These are phyloP conservation scores for Starmerella floricola DNA, from an alignment of 805 yeast genomes.

Conservation along the genomic window DNA sequence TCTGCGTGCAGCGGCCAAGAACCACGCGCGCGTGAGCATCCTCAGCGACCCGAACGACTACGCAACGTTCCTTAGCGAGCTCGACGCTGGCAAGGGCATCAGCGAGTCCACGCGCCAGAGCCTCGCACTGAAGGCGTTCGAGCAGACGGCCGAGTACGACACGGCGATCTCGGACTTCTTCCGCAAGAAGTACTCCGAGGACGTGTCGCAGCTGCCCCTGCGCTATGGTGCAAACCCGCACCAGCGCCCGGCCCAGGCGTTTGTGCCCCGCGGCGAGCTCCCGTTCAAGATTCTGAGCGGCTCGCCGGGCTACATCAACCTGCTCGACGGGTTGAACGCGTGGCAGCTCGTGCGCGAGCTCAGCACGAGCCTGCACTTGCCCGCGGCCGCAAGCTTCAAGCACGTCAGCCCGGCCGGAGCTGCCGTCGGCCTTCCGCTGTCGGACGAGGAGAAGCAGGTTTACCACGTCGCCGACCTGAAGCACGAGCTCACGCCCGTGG, in stretches of 20 bases:
- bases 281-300: conserved; percentile 92
- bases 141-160: conserved; percentile 97
- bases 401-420: conserved; percentile 99
- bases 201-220: conserved; percentile 75
- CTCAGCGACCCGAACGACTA: conserved; percentile 92
- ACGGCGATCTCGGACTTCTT: conserved; percentile 91
- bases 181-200: conserved; percentile 93
- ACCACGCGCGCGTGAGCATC: conserved; percentile 91
- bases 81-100: conserved; percentile 53
- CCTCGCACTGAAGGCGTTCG: conserved; percentile 91
- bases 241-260: conserved; percentile 98
- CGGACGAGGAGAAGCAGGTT: conserved; percentile 83
- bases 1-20: conserved; percentile 96
- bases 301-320: conserved; percentile 94
- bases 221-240: conserved; percentile 99
- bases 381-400: conserved; percentile 98
- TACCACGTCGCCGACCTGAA: conserved; percentile 84
- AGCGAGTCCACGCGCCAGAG: conserved; percentile 62
- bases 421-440: conserved; percentile 89
- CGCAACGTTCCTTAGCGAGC: conserved; percentile 72
- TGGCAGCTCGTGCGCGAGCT: conserved; percentile 98
- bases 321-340: conserved; percentile 91
- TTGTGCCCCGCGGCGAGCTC: conserved; percentile 68
- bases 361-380: conserved; percentile 83
- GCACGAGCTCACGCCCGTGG: conserved; percentile 89